A percentile compares a stretch with the other conserved stretches of the same genome.
Evolutionary conservation across 768 basidiomycete genomes (phyloP).

Genomic region (Mycena floridula): DNA sequence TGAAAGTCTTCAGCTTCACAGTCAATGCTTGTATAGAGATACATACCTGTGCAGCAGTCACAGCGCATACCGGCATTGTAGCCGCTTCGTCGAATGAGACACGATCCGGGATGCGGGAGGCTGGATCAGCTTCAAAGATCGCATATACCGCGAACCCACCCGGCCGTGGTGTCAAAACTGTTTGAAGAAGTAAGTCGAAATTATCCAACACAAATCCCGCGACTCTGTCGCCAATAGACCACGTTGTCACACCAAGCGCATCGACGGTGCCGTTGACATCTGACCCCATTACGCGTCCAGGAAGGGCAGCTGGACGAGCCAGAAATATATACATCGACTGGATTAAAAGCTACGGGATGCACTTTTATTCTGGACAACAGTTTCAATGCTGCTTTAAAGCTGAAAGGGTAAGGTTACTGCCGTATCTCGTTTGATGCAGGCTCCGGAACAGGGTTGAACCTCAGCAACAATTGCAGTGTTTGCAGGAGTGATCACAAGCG

Average conservation of each 20-base stretch:
- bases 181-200: too few relatives aligned
- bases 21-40: too few relatives aligned
- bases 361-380: conserved; percentile 27
- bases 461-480: conserved; percentile 21
- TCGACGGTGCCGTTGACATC: conserved; percentile 29
- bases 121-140: conserved; percentile 25
- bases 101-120: conserved; percentile 18
- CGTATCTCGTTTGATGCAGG: conserved; percentile 23
- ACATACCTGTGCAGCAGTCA: conserved; percentile 28
- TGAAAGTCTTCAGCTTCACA: conserved; percentile 8
- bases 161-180: conserved; percentile 23
- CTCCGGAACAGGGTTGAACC: conserved; percentile 21
- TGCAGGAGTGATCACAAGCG: conserved; percentile 20
- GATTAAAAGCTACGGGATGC: conserved; percentile 26
- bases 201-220: too few relatives aligned
- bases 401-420: too few relatives aligned
- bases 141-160: conserved; percentile 30
- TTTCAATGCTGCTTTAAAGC: too few relatives aligned
- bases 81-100: conserved; percentile 27
- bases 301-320: conserved; percentile 16
- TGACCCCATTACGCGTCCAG: conserved; percentile 27
- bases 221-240: conserved; percentile 26
- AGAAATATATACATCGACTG: conserved; percentile 26
- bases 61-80: conserved; percentile 22
- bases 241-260: conserved; percentile 20